Conservation (phyloP, 306 rosid species). For the Alnus rubra region DNA sequence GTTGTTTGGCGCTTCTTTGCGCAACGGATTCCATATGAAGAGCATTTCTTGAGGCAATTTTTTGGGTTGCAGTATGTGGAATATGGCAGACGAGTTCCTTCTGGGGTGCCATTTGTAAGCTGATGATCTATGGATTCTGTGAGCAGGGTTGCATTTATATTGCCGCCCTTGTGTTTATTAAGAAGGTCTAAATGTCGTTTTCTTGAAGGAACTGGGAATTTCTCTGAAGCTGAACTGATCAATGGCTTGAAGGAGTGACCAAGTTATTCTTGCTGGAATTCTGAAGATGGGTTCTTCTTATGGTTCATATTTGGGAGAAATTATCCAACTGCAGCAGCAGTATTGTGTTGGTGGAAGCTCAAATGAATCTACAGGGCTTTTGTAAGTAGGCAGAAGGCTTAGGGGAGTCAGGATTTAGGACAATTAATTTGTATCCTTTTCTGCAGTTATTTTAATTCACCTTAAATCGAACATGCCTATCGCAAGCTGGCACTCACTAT, state of each 20-base stretch:
- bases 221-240: not conserved
- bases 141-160: not conserved
- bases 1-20: conserved; percentile 73
- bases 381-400: too few relatives aligned
- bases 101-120: conserved; percentile 83
- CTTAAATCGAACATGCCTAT: not conserved
- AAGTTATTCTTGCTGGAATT: not conserved
- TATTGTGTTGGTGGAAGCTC: not conserved
- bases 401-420: too few relatives aligned
- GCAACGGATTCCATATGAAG: conserved; percentile 74
- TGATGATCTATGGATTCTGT: conserved; percentile 24
- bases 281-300: not conserved
- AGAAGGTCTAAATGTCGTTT: not conserved
- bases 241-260: not conserved
- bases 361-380: too few relatives aligned
- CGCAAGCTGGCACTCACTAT: not conserved
- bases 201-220: not conserved
- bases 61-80: conserved; percentile 63
- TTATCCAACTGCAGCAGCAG: not conserved
- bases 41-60: conserved; percentile 68
- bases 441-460: not conserved
- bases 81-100: conserved; percentile 56
- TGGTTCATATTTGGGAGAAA: not conserved
- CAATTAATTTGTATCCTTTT: too few relatives aligned
- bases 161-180: too few relatives aligned